Base-by-base conservation (phyloP, 2,329 filamentous ascomycete species). In the Colletotrichum filicis region DNA sequence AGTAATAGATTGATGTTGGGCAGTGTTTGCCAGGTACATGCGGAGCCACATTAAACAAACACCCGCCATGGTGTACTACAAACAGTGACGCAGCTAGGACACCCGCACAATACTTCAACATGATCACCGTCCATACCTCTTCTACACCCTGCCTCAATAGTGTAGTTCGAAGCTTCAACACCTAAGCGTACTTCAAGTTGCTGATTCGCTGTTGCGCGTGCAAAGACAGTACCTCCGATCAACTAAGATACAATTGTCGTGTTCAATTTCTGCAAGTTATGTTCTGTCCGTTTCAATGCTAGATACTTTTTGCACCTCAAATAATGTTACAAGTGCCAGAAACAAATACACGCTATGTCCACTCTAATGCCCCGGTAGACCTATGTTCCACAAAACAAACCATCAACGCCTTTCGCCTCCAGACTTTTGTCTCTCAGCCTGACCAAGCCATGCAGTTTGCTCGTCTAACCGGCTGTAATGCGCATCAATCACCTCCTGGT, bases 401-500 rank as follows among this genome's bases (percentile, higher is more conserved):
- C 11, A 11, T 24, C 14, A 64, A 57, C 66, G 55, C 60, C 60
- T 24, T 30, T 35, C n/a, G 9, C 59, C 52, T 9, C 22, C 35
- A 19, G 46, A 24, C 28, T 37, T 60, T 37, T 12, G 46, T 42
- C n/a, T 49, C 56, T 26, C 35, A 8, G 19, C 26, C 56, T 49
- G 57, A 26, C 59, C 53, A 8, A 74, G 69, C 72, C 72, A 74
- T 24, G 69, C 72, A 14, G 64, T 58, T 56, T 74, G 46, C 30
- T 74, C 70, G 14, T 73, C 69, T 19, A 74, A 49, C 0, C 73
- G 73, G 37, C 42, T n/a, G 66, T 74, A 74, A 26, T 74, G 73
- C 30, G 73, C 60, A 22, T 74, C 73, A 22, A 74, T 71, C 5
- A 74, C 24, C 7, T 74, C 60, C 60, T 75, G 69, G n/a, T 76